Base-by-base conservation (phyloP, 2,329 filamentous ascomycete genomes). In the Venturia carpophila region DNA sequence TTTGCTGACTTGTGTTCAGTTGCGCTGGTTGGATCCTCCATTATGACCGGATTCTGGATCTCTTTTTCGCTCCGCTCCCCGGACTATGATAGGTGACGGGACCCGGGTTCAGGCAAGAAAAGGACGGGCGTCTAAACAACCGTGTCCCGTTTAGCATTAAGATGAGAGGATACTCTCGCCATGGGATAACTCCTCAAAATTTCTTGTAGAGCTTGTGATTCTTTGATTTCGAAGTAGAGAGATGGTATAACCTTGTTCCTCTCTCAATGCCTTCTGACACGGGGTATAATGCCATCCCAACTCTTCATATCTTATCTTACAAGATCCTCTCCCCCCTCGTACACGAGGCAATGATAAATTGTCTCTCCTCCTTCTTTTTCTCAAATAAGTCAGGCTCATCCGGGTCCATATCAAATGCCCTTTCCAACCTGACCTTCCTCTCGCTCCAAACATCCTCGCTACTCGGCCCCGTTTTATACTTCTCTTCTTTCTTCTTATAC, bases 371-470 rank as follows among this genome's bases (percentile, higher is more conserved):
- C 42, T 11, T 63, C 42, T 11, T 63, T 4, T 49, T 24, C 43
- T 5, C 42, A 17, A 52, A 52, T 37, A 67, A 72, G 1, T 68
- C 71, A 3, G 66, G 55, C 66, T 66, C 71, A 68, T 75, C 72
- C 24, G 73, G 73, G 68, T 77, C 71, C 62, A 67, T 71, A 70
- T 70, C 71, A 68, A 78, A 78, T 0, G 81, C 78, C 65, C 77
- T 79, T 69, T 77, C 76, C 6, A 93, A 77, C 68, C 82, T 85
- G 68, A 84, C 82, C 21, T 81, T 80, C 70, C 94, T 84, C 65
- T 87, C 81, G 74, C 88, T 84, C 94, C 94, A 99, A 3, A 99
- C 80, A 79, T 97, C 90, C 78, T 97, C 91, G 77, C 91, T 96
- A 74, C 86, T 96, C 21, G 84, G 84, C 1, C 85, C 85, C 17